phyloP scores from a whole-genome alignment of 257 asterid species.

The Paraleonurus japonicus region DNA sequence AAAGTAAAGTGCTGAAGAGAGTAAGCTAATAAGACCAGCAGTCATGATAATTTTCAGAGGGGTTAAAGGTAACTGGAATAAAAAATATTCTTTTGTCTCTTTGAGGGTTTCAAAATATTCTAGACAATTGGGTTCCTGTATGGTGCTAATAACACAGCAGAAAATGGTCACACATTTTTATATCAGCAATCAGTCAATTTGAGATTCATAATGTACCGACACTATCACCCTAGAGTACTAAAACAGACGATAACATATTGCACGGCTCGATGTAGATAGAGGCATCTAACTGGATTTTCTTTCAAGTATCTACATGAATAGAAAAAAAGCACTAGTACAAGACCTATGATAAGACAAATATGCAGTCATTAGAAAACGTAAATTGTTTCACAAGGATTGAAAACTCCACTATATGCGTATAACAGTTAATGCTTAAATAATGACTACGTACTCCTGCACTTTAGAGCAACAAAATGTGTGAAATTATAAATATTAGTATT shows the following conservation, averaged over 20 bases:
- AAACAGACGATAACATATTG: neutral
- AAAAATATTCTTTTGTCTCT: neutral
- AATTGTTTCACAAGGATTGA: neutral
- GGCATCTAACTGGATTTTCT: neutral
- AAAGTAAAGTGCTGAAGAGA: neutral
- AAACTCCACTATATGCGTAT: neutral
- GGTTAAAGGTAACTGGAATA: neutral
- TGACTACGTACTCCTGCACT: neutral
- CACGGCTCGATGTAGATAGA: neutral
- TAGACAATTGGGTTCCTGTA: neutral
- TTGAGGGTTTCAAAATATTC: neutral
- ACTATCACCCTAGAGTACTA: neutral
- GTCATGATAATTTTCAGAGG: neutral
- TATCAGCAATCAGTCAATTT: neutral
- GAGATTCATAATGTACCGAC: neutral
- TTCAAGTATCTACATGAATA: neutral
- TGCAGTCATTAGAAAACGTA: neutral
- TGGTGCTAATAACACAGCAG: neutral
- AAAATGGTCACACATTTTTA: neutral
- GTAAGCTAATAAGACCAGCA: slow-evolving; percentile 8
- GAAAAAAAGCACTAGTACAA: neutral
- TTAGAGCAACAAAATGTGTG: neutral
- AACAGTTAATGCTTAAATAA: neutral
- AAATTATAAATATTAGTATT: neutral
- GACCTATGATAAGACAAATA: neutral